Evolutionary conservation across 1,284 basidiomycete species (phyloP), one percentile per base, ranked within the genome.

Genomic region (Leccinum pseudoinsigne): DNA sequence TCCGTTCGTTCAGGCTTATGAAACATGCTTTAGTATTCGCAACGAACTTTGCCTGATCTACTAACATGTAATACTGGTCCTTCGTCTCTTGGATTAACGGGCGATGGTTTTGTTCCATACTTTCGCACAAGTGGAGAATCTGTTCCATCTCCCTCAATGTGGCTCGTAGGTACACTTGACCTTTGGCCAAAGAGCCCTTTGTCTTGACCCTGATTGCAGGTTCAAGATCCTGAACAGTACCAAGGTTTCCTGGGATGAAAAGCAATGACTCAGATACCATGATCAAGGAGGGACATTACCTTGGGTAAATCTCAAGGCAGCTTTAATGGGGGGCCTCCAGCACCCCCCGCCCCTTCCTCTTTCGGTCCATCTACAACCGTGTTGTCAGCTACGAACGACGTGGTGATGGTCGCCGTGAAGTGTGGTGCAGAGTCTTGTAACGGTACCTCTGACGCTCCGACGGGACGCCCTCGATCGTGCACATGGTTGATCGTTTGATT

Each of bases 51-150:
- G 3, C 9, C 1, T 3, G 2, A 26, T 12, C 12, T 21, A 21
- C 47, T n/a, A 28, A 45, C 4, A 36, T 14, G 38, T 38, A 38
- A 38, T 38, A 38, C 14, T 47, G 28, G 3, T 16, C 47, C 16
- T 18, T 67, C 10, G 60, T 45, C 8, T 68, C 58, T 23, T 9
- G n/a, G 2, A 70, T 28, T 16, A 64, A 54, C 0, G 50, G 59
- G 1, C 1, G 16, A 57, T 56, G 18, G 11, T 62, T 31, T 23
- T 40, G 45, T 3, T 60, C 45, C 38, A 61, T 14, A 4, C 26
- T 8, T 36, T 55, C 38, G 21, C 3, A 61, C 14, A 69, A 1
- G 3, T 4, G 0, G 7, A 2, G n/a, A 4, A 70, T 69, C 1
- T 57, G 8, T 3, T 38, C 0, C 54, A 72, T 62, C 21, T 70